These are phyloP conservation scores for Melastoma candidum DNA, from an alignment of 441 rosid genomes.

Conservation along the genomic window DNA sequence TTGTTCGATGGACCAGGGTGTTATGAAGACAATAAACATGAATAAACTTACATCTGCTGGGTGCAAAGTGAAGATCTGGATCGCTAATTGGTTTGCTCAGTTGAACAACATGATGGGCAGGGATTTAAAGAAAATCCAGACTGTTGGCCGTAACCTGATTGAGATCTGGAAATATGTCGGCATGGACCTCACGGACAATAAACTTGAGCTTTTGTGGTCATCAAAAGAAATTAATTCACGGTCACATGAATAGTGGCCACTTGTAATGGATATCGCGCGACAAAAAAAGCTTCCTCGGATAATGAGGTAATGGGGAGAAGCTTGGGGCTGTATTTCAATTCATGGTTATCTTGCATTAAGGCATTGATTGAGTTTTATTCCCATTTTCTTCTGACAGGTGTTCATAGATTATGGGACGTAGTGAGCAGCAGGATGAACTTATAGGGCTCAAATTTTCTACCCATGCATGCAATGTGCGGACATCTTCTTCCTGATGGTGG, in stretches of 20 bases:
- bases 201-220: slow-evolving; percentile 70
- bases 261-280: slow-evolving; percentile 79
- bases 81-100: slow-evolving; percentile 95
- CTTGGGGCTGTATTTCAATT: slow-evolving; percentile 1
- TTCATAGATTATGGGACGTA: slow-evolving; percentile 75
- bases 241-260: slow-evolving; percentile 72
- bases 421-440: slow-evolving; percentile 60
- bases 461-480: slow-evolving; percentile 97
- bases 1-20: slow-evolving; percentile 33
- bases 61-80: slow-evolving; percentile 75
- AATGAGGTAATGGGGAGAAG: slow-evolving; percentile 32
- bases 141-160: slow-evolving; percentile 49
- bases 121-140: slow-evolving; percentile 61
- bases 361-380: too few species aligned
- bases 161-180: slow-evolving; percentile 77
- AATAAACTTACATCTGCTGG: slow-evolving; percentile 79
- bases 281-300: slow-evolving; percentile 64
- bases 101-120: slow-evolving; percentile 82
- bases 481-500: slow-evolving; percentile 68
- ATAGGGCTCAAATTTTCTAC: slow-evolving; percentile 68
- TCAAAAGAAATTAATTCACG: slow-evolving; percentile 66
- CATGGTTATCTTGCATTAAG: too few species aligned
- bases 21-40: slow-evolving; percentile 67
- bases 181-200: slow-evolving; percentile 38
- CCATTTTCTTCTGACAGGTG: slow-evolving; percentile 30